These are phyloP conservation scores for Trypanosoma conorhini DNA, from an alignment of 208 protist genomes.

Conservation along the genomic window DNA sequence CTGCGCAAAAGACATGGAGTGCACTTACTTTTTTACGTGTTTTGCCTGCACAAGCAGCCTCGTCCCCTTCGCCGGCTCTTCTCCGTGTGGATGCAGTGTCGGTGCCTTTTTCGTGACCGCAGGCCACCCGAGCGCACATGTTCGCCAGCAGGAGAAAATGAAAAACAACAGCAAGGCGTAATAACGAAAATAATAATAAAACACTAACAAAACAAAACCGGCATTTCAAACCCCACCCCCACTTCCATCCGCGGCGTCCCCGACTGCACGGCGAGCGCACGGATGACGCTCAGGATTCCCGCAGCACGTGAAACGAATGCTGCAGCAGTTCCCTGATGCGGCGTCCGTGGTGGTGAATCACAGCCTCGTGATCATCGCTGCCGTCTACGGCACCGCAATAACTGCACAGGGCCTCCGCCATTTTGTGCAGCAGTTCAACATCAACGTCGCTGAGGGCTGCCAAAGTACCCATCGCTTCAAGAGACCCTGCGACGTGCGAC, in stretches of 20 bases:
- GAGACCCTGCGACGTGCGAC: slow-evolving; percentile 7
- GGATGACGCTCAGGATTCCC: background rate
- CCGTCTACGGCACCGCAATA: slow-evolving; percentile 7
- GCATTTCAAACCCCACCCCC: too few species aligned
- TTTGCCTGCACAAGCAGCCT: too few species aligned
- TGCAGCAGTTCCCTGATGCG: slow-evolving; percentile 31
- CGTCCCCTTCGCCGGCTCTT: too few species aligned
- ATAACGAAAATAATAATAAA: too few species aligned
- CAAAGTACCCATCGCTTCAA: slow-evolving; percentile 10
- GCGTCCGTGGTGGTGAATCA: slow-evolving; percentile 65
- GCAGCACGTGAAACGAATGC: background rate
- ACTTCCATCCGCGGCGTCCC: background rate
- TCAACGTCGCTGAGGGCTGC: slow-evolving; percentile 21
- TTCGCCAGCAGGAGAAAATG: too few species aligned
- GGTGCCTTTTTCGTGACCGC: too few species aligned
- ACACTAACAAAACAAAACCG: too few species aligned
- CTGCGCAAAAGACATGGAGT: too few species aligned
- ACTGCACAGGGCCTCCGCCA: slow-evolving; percentile 15
- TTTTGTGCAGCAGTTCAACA: slow-evolving; percentile 10
- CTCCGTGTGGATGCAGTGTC: too few species aligned
- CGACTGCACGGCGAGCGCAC: background rate
- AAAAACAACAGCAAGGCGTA: too few species aligned
- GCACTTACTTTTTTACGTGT: too few species aligned
- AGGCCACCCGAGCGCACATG: too few species aligned
- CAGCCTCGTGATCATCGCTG: slow-evolving; percentile 37